These are phyloP conservation scores for Cytidiella melzeri DNA, from an alignment of 768 basidiomycete species.

Conservation along the genomic window DNA sequence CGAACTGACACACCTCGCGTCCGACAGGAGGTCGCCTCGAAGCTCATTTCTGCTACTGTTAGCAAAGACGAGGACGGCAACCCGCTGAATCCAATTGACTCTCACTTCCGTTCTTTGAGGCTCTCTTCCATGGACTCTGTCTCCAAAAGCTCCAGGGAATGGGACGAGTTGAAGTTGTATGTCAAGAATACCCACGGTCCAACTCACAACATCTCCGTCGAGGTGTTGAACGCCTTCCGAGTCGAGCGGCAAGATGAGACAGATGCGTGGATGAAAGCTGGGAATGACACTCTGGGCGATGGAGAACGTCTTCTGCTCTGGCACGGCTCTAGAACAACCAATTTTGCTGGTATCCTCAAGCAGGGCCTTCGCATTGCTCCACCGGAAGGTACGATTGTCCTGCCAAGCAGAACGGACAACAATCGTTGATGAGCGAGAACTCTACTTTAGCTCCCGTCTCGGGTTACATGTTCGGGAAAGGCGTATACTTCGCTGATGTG, in stretches of 20 bases:
- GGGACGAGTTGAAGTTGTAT: constrained; percentile 41
- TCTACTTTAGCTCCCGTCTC: constrained; percentile 7
- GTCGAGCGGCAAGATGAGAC: constrained; percentile 43
- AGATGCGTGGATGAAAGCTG: constrained; percentile 38
- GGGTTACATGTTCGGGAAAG: constrained; percentile 65
- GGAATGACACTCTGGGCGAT: constrained; percentile 35
- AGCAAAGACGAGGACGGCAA: constrained; percentile 38
- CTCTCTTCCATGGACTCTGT: constrained; percentile 50
- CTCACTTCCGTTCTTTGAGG: constrained; percentile 45
- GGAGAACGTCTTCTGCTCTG: constrained; percentile 54
- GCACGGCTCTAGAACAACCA: constrained; percentile 60
- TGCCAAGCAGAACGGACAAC: not conserved
- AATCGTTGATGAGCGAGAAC: not conserved
- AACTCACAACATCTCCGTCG: constrained; percentile 44
- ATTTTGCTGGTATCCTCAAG: constrained; percentile 58
- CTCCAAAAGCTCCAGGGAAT: constrained; percentile 35
- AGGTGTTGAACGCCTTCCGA: constrained; percentile 42
- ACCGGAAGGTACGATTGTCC: constrained; percentile 45
- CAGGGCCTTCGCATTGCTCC: constrained; percentile 62
- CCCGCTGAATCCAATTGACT: constrained; percentile 50
- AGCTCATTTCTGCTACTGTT: constrained; percentile 39
- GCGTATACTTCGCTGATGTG: constrained; percentile 60
- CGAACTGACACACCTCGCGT: not conserved
- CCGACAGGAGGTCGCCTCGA: constrained; percentile 48
- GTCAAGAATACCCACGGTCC: constrained; percentile 48